Conservation (phyloP, 2,329 filamentous ascomycete genomes). For the Fusarium musae region DNA sequence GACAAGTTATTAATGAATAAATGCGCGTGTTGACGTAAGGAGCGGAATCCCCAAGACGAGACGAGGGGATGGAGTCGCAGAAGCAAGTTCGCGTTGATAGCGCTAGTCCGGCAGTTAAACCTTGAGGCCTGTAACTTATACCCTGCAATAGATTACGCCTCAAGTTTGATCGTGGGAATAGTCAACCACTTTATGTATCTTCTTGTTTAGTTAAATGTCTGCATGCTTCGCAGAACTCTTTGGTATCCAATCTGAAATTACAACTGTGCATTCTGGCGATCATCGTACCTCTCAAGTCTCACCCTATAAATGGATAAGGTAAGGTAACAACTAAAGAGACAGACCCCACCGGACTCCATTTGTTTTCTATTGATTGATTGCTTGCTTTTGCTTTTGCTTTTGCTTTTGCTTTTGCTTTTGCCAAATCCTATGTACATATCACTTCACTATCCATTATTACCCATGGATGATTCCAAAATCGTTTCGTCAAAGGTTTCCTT, state of each 20-base stretch:
- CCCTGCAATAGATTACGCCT: background rate
- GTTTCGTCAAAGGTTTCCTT: slow-evolving; percentile 60
- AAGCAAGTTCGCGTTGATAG: slow-evolving; percentile 40
- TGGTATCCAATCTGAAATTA: background rate
- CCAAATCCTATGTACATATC: slow-evolving; percentile 9
- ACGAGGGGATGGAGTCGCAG: slow-evolving; percentile 28
- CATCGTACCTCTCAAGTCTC: background rate
- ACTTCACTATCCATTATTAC: background rate
- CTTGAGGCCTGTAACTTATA: slow-evolving; percentile 8
- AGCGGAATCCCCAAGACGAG: slow-evolving; percentile 21
- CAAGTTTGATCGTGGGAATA: background rate
- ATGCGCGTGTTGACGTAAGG: slow-evolving; percentile 31
- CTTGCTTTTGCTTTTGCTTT: background rate
- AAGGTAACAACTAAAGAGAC: background rate
- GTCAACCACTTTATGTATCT: background rate
- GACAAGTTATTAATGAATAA: background rate
- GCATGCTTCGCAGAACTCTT: background rate
- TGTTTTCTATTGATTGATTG: slow-evolving; percentile 3
- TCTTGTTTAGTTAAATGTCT: background rate
- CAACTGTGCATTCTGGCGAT: background rate
- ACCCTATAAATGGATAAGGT: background rate
- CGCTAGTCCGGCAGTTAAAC: slow-evolving; percentile 27
- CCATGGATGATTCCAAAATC: slow-evolving; percentile 38
- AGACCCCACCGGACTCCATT: slow-evolving; percentile 34
- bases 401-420: background rate